Evolutionary conservation across 352 stramenopile genomes (phyloP), one percentile per base, ranked within the genome.

Genomic region (Pythium sukuiense): DNA sequence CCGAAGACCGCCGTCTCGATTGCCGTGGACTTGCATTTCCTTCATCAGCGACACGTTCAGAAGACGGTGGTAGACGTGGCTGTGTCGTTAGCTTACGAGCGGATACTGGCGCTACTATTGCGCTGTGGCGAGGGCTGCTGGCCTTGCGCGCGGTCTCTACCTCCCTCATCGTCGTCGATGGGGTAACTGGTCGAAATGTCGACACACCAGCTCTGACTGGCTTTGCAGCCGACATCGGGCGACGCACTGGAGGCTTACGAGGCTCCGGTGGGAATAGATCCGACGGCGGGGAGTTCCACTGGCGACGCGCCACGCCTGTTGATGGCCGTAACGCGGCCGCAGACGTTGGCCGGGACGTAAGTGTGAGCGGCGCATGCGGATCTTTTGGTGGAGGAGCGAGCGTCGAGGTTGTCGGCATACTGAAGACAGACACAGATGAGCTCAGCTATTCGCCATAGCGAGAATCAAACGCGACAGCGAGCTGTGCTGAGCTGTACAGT

Each of bases 271-370:
- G 63, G 30, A 75, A 71, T 2, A 73, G 56, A 16, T 69, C 67
- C 4, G 54, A 20, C 6, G 71, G 71, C 32, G 61, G 63, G 13
- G 71, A 14, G n/a, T 73, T 75, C 71, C 71, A 78, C 6, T 69
- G 67, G 20, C 71, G 60, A 7, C 67, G 67, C 43, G 60, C 45
- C 14, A 70, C 27, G 3, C 61, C 26, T 24, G 37, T 18, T 3
- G 2, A 4, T 18, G 37, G 37, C 37, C 13, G 37, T 43, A 16
- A 48, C 12, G 32, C 13, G 1, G 62, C 35, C 0, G 62, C 62
- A 3, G 56, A 70, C 13, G 7, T 33, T 6, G 67, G 67, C 11
- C 67, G 61, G 0, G 67, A 67, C 18, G 67, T 69, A 16, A 64
- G 61, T 6, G 41, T 35, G 6, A 67, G 30, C 13, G 43, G 6